Conservation (phyloP, 1,284 basidiomycete genomes). For the Schizopora paradoxa region DNA sequence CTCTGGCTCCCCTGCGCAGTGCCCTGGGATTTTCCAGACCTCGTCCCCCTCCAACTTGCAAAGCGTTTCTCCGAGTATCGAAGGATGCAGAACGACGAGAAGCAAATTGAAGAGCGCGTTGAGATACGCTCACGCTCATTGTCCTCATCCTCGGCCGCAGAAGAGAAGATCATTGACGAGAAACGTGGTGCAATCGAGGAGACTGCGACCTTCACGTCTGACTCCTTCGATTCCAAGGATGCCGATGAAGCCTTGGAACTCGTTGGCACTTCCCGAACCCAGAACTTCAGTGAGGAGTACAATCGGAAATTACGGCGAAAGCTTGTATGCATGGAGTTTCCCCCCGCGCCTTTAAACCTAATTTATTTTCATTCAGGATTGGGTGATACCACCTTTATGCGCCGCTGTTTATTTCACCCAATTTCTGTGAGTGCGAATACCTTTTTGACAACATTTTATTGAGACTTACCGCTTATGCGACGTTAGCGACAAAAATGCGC, state of each 20-base stretch:
- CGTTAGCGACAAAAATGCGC: constrained; percentile 57
- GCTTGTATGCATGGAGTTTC: constrained; percentile 36
- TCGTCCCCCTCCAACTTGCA: too few species aligned
- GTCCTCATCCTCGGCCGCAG: too few species aligned
- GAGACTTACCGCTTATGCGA: constrained; percentile 1
- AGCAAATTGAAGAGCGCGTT: too few species aligned
- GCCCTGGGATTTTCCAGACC: too few species aligned
- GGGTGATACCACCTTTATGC: constrained; percentile 53
- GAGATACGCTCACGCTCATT: too few species aligned
- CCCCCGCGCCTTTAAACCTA: neutral
- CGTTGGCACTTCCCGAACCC: constrained; percentile 46
- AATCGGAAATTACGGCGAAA: constrained; percentile 52
- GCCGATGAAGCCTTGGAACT: constrained; percentile 57
- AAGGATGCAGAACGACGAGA: too few species aligned
- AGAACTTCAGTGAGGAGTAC: constrained; percentile 56
- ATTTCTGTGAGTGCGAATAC: constrained; percentile 40
- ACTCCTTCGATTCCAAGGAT: constrained; percentile 32
- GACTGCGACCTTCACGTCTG: constrained; percentile 22
- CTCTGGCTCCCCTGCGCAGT: too few species aligned
- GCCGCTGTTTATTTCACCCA: constrained; percentile 66
- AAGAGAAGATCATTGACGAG: constrained; percentile 18
- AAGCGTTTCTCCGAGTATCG: too few species aligned
- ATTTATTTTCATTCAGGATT: constrained; percentile 35
- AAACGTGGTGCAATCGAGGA: constrained; percentile 24
- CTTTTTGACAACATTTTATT: neutral